These are phyloP conservation scores for Xylaria arbuscula DNA, from an alignment of 2,329 filamentous ascomycete species.

Conservation along the genomic window DNA sequence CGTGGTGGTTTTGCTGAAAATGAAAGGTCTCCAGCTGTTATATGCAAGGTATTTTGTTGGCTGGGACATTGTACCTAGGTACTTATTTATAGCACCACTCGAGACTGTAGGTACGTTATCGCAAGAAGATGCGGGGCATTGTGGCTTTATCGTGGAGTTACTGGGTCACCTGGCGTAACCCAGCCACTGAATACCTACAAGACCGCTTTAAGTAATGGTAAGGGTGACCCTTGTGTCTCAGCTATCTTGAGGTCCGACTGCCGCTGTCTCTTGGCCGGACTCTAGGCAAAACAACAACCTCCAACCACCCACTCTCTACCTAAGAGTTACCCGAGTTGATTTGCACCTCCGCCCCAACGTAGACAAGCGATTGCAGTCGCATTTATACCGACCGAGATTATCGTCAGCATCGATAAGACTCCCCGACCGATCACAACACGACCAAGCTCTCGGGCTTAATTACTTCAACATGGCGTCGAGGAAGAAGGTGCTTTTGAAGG, in stretches of 20 bases:
- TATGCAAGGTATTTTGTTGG: too few species aligned
- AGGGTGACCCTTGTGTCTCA: conserved; percentile 32
- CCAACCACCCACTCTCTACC: conserved; percentile 11
- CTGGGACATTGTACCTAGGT: too few species aligned
- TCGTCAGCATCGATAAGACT: conserved; percentile 12
- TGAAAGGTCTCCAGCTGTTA: too few species aligned
- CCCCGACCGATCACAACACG: conserved; percentile 15
- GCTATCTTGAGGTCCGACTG: conserved; percentile 24
- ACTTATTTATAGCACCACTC: neutral
- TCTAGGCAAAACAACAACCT: conserved; percentile 9
- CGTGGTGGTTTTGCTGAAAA: too few species aligned
- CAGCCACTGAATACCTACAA: conserved; percentile 31
- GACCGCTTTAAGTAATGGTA: conserved; percentile 28
- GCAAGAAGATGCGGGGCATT: conserved; percentile 18
- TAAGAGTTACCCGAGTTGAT: conserved; percentile 3
- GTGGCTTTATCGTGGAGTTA: conserved; percentile 33
- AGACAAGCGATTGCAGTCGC: conserved; percentile 1
- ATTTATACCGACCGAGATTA: conserved; percentile 14
- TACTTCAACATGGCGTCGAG: conserved; percentile 74
- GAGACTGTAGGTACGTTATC: neutral
- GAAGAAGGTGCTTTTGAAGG: conserved; percentile 94
- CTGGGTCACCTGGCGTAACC: conserved; percentile 33
- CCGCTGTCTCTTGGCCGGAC: conserved; percentile 17
- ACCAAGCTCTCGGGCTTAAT: conserved; percentile 22
- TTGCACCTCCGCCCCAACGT: conserved; percentile 3